These are phyloP conservation scores for Pelargonium citronellum DNA, from an alignment of 441 rosid genomes.

Conservation along the genomic window DNA sequence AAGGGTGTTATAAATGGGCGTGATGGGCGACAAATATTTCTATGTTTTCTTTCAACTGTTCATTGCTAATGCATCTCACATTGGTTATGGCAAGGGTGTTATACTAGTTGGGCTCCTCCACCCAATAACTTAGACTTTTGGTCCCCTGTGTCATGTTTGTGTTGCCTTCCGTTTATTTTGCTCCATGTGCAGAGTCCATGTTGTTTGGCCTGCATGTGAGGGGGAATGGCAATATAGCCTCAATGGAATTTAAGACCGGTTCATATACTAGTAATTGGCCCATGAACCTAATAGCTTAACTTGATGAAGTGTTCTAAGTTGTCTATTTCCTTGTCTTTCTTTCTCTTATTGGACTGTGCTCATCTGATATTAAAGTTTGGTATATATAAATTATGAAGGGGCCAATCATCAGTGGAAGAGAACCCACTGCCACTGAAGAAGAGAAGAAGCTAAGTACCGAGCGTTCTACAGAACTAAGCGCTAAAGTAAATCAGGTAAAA, in stretches of 20 bases:
- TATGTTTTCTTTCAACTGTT: no score
- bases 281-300: not conserved
- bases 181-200: not conserved
- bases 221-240: not conserved
- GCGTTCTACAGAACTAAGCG: conserved; percentile 89
- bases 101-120: not conserved
- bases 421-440: conserved; percentile 81
- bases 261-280: not conserved
- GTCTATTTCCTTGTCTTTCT: conserved; percentile 6
- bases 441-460: conserved; percentile 72
- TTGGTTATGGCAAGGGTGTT: no score
- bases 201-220: not conserved
- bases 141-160: not conserved
- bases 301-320: not conserved
- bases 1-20: not conserved
- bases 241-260: not conserved
- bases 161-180: not conserved
- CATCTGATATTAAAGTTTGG: conserved; percentile 23
- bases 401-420: conserved; percentile 94
- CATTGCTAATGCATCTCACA: not conserved
- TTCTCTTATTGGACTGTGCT: conserved; percentile 11
- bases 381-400: conserved; percentile 38
- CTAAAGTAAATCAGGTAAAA: conserved; percentile 87
- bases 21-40: not conserved
- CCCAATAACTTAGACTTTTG: not conserved